Percentiles rank a stretch among this genome's conserved stretches.
Evolutionary conservation across 2,329 filamentous ascomycete species (phyloP).

Genomic region (Rutstroemia sp.): DNA sequence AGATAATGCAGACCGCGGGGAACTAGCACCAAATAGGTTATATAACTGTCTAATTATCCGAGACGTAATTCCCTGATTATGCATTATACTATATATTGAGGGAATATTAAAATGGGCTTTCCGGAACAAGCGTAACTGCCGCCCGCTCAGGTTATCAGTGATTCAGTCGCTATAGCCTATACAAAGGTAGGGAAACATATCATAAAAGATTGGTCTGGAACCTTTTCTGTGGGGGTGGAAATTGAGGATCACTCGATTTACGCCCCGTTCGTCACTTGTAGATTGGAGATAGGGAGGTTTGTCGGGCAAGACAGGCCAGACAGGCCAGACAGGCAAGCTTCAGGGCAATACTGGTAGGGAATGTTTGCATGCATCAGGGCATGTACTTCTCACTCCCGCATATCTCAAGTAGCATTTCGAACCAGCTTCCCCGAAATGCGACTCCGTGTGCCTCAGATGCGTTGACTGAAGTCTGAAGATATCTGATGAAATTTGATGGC

Average conservation of each 20-base stretch:
- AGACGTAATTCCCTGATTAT: neutral
- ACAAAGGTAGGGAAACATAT: neutral
- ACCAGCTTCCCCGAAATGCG: neutral
- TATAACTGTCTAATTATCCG: neutral
- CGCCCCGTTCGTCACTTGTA: neutral
- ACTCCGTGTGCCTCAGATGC: too few relatives aligned
- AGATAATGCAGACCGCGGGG: too few relatives aligned
- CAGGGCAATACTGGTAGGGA: neutral
- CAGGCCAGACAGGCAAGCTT: neutral
- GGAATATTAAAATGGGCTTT: slow-evolving; percentile 5
- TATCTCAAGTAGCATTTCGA: slow-evolving; percentile 1
- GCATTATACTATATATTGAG: neutral
- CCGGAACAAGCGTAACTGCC: slow-evolving; percentile 8
- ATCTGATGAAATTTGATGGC: too few relatives aligned
- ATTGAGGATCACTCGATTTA: neutral
- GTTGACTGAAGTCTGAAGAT: too few relatives aligned
- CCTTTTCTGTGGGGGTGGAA: slow-evolving; percentile 5
- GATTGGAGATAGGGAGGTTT: neutral
- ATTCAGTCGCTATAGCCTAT: too few relatives aligned
- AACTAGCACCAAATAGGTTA: slow-evolving; percentile 1
- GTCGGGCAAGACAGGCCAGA: neutral
- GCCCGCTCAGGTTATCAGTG: neutral
- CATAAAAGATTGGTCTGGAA: slow-evolving; percentile 6
- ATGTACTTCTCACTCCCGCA: too few relatives aligned
- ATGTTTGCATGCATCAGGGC: neutral